Conservation (phyloP, 495 filamentous ascomycete genomes). For the Podospora bellae-mahoneyi region DNA sequence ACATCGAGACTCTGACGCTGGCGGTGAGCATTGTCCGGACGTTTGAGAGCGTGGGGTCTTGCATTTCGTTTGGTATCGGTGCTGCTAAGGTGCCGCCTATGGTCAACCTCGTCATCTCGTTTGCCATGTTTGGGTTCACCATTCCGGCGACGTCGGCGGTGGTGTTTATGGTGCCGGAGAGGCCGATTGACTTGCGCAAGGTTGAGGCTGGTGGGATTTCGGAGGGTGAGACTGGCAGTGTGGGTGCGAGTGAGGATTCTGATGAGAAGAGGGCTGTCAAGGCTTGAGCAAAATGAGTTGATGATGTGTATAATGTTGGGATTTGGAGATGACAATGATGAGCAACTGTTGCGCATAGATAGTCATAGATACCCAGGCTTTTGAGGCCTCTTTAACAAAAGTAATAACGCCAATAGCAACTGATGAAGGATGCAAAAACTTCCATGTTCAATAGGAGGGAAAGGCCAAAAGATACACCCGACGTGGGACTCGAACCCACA, state of each 20-base stretch:
- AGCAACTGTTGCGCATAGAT: background rate
- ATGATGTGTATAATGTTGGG: background rate
- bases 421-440: background rate
- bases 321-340: too few relatives aligned
- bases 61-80: conserved; percentile 50
- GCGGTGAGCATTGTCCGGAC: conserved; percentile 49
- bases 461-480: background rate
- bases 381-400: background rate
- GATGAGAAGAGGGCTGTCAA: background rate
- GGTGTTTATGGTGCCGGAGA: conserved; percentile 39
- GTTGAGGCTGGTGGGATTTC: conserved; percentile 15
- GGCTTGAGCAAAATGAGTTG: background rate
- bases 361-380: background rate
- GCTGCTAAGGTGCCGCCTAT: conserved; percentile 41
- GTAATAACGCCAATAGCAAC: background rate
- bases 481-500: conserved; percentile 21
- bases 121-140: conserved; percentile 42
- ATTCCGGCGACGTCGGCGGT: conserved; percentile 38
- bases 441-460: background rate
- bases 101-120: conserved; percentile 43
- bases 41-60: conserved; percentile 49
- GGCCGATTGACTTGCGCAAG: conserved; percentile 28
- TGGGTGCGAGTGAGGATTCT: background rate
- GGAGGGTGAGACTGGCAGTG: conserved; percentile 15
- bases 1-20: conserved; percentile 46